phyloP scores from a whole-genome alignment of 495 filamentous ascomycete species.

The Penicillium bialowiezense region DNA sequence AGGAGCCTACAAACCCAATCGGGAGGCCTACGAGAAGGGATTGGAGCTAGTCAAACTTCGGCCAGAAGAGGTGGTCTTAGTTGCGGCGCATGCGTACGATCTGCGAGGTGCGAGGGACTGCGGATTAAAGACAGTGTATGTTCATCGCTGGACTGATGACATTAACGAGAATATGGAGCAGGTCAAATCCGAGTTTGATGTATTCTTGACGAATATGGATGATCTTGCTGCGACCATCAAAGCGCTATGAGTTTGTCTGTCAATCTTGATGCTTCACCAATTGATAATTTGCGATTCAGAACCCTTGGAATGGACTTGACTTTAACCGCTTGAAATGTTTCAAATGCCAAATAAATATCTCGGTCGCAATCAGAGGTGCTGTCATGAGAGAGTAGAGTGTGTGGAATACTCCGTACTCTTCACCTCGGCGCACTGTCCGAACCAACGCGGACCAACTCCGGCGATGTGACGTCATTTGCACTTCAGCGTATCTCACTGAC shows the following conservation, averaged over 20 bases:
- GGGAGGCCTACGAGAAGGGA: constrained; percentile 43
- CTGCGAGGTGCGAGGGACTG: constrained; percentile 40
- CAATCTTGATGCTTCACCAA: too few relatives aligned
- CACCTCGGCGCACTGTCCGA: too few relatives aligned
- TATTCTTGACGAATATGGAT: constrained; percentile 45
- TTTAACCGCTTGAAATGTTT: too few relatives aligned
- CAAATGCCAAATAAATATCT: too few relatives aligned
- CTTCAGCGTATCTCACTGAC: too few relatives aligned
- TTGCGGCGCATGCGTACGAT: constrained; percentile 56
- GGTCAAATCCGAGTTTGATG: constrained; percentile 43
- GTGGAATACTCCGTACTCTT: too few relatives aligned
- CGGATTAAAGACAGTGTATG: constrained; percentile 51
- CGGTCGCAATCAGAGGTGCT: too few relatives aligned
- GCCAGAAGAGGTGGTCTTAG: constrained; percentile 48
- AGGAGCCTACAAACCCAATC: constrained; percentile 45
- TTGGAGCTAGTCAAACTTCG: constrained; percentile 39
- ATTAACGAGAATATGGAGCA: constrained; percentile 46
- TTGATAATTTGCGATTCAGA: too few relatives aligned
- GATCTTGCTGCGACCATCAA: constrained; percentile 20
- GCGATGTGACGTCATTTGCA: too few relatives aligned
- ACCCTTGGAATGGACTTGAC: too few relatives aligned
- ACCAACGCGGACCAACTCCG: too few relatives aligned
- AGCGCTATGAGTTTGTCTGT: background rate
- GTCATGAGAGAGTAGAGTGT: too few relatives aligned
- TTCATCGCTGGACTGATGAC: constrained; percentile 55